Evolutionary conservation across 2,329 filamentous ascomycete genomes (phyloP).

Genomic region (Fusarium pseudonygamai): DNA sequence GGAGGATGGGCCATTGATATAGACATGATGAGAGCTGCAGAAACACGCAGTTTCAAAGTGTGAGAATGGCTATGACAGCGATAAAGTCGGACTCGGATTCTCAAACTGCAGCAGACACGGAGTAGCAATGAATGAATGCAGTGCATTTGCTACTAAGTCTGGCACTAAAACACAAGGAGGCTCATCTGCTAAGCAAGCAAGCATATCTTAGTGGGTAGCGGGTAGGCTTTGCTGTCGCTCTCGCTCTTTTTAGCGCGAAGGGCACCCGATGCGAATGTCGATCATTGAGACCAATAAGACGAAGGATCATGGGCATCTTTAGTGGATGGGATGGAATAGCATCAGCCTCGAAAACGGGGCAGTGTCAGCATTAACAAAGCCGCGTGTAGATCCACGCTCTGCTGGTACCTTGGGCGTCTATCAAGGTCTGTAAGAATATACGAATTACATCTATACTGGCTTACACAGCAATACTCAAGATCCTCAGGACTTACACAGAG

Average conservation of each 20-base stretch:
- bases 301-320: background rate
- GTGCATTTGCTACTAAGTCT: background rate
- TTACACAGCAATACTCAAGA: background rate
- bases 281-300: background rate
- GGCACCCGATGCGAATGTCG: background rate
- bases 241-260: conserved; percentile 7
- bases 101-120: background rate
- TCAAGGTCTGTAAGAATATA: background rate
- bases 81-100: conserved; percentile 18
- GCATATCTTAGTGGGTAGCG: no score
- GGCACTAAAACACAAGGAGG: conserved; percentile 2
- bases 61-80: background rate
- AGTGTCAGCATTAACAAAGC: conserved; percentile 20
- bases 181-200: conserved; percentile 8
- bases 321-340: background rate
- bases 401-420: background rate
- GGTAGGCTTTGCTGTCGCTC: conserved; percentile 9
- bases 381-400: background rate
- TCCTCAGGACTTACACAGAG: background rate
- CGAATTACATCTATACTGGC: background rate
- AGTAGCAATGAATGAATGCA: background rate
- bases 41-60: background rate
- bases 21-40: conserved; percentile 3
- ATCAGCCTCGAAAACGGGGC: conserved; percentile 27
- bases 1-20: conserved; percentile 24